Evolutionary conservation across 441 rosid genomes (phyloP).

Genomic region (Populus hybrid): DNA sequence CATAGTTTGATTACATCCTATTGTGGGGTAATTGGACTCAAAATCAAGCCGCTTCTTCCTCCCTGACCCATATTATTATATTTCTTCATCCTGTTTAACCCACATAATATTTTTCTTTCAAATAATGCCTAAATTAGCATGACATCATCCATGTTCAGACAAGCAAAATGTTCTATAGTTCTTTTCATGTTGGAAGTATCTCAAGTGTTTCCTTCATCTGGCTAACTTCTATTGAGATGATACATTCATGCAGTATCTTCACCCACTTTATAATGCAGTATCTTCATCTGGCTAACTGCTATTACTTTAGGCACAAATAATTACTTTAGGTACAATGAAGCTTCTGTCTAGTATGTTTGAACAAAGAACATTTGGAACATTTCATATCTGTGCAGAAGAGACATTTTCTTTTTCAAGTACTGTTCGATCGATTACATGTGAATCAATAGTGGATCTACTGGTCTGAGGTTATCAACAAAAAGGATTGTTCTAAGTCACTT

Average conservation of each 20-base stretch:
- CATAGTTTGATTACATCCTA: too few species aligned
- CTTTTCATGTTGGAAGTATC: not conserved
- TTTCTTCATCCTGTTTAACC: too few species aligned
- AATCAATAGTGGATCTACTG: not conserved
- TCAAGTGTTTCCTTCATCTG: not conserved
- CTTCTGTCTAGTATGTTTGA: too few species aligned
- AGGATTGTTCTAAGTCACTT: not conserved
- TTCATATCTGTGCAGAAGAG: not conserved
- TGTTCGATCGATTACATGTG: not conserved
- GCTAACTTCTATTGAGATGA: not conserved
- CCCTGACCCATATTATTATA: too few species aligned
- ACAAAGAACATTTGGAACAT: not conserved
- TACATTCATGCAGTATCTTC: not conserved
- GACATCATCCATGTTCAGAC: too few species aligned
- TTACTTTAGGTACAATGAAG: too few species aligned
- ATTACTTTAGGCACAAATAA: too few species aligned
- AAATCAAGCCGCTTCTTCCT: too few species aligned
- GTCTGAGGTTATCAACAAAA: conserved; percentile 2
- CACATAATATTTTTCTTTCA: too few species aligned
- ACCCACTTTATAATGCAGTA: not conserved
- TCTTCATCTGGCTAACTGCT: not conserved
- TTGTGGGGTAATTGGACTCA: too few species aligned
- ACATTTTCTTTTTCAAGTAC: not conserved
- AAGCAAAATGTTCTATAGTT: too few species aligned
- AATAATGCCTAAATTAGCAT: too few species aligned